Base-by-base conservation (phyloP, 305 asterid species). In the Ajuga reptans region DNA sequence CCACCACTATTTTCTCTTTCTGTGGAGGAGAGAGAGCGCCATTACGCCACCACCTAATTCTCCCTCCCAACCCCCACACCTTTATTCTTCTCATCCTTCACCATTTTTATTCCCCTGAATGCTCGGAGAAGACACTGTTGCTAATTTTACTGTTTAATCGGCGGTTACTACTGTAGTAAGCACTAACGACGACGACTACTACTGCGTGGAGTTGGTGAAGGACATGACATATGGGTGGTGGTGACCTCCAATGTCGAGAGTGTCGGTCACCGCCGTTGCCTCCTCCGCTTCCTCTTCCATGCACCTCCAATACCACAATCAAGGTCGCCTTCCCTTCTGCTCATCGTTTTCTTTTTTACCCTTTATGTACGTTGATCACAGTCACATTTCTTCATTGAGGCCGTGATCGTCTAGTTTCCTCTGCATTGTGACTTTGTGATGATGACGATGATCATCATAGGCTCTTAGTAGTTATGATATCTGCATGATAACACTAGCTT, bases 21-120 rank as follows among this genome's bases (percentile, higher is more conserved):
- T 83, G 87, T 83, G 85, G 85, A 78, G 85, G 75, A 77, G 79
- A 83, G 79, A 83, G 64, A 78, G 15, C 83, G 81, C 82, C 78
- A 76, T 67, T 58, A 68, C 61, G 64, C 73, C 78, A 69, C 74
- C 78, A 76, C 72, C 77, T 49, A 68, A 47, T 60, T 18, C 73
- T 29, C 73, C 12, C 66, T 18, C 14, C 50, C 12, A 1, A 49
- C 11, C 41, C 50, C 68, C 24, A 8, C 21, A 9, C 72, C 64
- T 49, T 31, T 57, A 63, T 49, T 69, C 65, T 24, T 47, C 63
- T 21, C 64, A 8, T 21, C 45, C 74, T 15, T 14, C 41, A 0
- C 59, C 41, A 63, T 60, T 14, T 7, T 11, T 41, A 2, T 12
- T 37, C 31, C 33, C 21, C n/a, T 17, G 55, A 45, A 14, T 5